Evolutionary conservation across 2,329 filamentous ascomycete species (phyloP).

Genomic region (Beauveria pseudobassiana): DNA sequence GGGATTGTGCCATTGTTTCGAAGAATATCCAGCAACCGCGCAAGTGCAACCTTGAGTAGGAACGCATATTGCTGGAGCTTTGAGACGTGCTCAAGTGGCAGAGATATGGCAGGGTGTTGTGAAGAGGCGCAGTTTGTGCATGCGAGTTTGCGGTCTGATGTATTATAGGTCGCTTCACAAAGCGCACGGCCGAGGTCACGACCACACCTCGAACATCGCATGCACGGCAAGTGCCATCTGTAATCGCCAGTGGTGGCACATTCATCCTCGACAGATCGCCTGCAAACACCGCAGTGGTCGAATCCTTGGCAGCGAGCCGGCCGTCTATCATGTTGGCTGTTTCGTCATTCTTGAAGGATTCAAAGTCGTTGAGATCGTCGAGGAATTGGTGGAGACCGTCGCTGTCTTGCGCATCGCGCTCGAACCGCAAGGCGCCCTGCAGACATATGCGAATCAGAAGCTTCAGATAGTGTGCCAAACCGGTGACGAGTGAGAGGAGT

Average conservation of each 20-base stretch:
- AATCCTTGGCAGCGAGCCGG: conserved; percentile 63
- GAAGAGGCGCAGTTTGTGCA: conserved; percentile 61
- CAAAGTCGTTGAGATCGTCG: conserved; percentile 75
- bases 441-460: conserved; percentile 94
- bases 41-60: conserved; percentile 82
- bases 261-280: conserved; percentile 88
- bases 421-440: conserved; percentile 84
- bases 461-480: conserved; percentile 94
- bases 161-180: conserved; percentile 63
- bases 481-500: conserved; percentile 92
- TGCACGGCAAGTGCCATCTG: conserved; percentile 78
- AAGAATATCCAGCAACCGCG: conserved; percentile 79
- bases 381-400: conserved; percentile 78
- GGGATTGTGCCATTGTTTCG: conserved; percentile 76
- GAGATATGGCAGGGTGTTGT: conserved; percentile 39
- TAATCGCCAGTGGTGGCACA: conserved; percentile 69
- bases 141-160: conserved; percentile 59
- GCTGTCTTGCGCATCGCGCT: conserved; percentile 69
- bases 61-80: conserved; percentile 94
- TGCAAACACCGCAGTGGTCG: conserved; percentile 75
- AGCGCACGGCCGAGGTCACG: conserved; percentile 61
- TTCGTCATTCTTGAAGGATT: conserved; percentile 65
- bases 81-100: conserved; percentile 65
- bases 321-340: conserved; percentile 57
- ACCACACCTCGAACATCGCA: conserved; percentile 62